A percentile compares a stretch with the other conserved stretches of the same genome.
Conservation (phyloP, 2,329 filamentous ascomycete species). For the Trichoderma semiorbis region DNA sequence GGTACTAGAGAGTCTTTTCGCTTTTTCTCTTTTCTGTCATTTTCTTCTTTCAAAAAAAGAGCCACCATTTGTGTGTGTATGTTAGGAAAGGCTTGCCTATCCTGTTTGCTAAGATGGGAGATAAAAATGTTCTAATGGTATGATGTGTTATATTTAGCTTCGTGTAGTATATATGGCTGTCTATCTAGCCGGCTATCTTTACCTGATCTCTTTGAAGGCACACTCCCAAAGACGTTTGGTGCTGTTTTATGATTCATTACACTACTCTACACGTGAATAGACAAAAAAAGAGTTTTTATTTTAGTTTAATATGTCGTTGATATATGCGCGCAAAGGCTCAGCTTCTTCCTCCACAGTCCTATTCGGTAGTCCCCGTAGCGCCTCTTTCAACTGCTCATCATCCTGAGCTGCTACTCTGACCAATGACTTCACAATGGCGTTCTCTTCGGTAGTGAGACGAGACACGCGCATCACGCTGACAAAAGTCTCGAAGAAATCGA, state of each 20-base stretch:
- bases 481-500: constrained; percentile 53
- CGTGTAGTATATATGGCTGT: background rate
- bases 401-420: constrained; percentile 39
- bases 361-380: constrained; percentile 44
- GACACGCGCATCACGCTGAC: constrained; percentile 46
- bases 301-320: constrained; percentile 39
- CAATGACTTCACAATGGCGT: constrained; percentile 37
- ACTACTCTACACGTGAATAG: background rate
- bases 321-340: constrained; percentile 44
- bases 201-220: constrained; percentile 32
- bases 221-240: background rate
- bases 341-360: constrained; percentile 51
- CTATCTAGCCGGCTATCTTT: constrained; percentile 18
- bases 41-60: background rate
- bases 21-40: background rate
- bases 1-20: constrained; percentile 27
- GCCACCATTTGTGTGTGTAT: constrained; percentile 13
- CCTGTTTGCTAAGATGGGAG: background rate
- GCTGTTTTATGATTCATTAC: background rate
- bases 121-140: constrained; percentile 2
- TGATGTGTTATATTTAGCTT: background rate
- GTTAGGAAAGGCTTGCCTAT: background rate
- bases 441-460: constrained; percentile 33
- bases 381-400: constrained; percentile 38
- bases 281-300: background rate